phyloP scores from a whole-genome alignment of 2,329 filamentous ascomycete species.

The Bimuria novae-zelandiae region DNA sequence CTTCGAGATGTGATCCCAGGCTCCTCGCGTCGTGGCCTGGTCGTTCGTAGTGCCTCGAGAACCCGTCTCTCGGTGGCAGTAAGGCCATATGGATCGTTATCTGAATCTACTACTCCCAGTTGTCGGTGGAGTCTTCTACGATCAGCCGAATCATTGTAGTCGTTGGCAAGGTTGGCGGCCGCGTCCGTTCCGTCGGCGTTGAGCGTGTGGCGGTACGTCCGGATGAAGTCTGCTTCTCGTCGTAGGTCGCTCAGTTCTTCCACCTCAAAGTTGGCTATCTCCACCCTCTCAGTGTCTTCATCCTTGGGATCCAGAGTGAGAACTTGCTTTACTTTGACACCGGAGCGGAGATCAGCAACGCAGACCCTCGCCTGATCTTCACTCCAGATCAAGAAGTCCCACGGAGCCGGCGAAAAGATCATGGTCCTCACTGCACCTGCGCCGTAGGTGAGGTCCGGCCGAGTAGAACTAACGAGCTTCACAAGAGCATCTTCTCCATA shows the following conservation, averaged over 20 bases:
- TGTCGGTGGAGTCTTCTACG: constrained; percentile 38
- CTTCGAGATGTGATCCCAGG: constrained; percentile 43
- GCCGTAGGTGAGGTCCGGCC: constrained; percentile 63
- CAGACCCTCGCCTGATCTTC: constrained; percentile 82
- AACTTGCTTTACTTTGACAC: constrained; percentile 70
- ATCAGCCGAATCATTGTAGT: constrained; percentile 49
- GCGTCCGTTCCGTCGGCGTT: constrained; percentile 44
- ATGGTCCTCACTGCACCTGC: constrained; percentile 85
- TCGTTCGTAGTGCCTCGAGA: constrained; percentile 51
- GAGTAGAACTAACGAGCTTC: constrained; percentile 76
- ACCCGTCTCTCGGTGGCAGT: constrained; percentile 53
- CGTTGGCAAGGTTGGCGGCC: constrained; percentile 47
- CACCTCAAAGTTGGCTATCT: constrained; percentile 57
- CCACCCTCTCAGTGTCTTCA: constrained; percentile 61
- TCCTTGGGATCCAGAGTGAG: constrained; percentile 65
- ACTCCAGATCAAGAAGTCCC: constrained; percentile 90
- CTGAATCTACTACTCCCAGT: constrained; percentile 45
- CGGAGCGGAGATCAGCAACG: constrained; percentile 71
- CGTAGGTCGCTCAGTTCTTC: constrained; percentile 48
- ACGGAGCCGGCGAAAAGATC: constrained; percentile 87
- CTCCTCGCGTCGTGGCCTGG: constrained; percentile 50
- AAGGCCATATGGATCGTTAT: constrained; percentile 53
- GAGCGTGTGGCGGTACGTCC: constrained; percentile 48
- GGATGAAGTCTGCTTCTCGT: constrained; percentile 52
- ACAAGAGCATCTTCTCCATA: constrained; percentile 67